phyloP scores from a whole-genome alignment of 495 filamentous ascomycete species.

The Neurospora africana region DNA sequence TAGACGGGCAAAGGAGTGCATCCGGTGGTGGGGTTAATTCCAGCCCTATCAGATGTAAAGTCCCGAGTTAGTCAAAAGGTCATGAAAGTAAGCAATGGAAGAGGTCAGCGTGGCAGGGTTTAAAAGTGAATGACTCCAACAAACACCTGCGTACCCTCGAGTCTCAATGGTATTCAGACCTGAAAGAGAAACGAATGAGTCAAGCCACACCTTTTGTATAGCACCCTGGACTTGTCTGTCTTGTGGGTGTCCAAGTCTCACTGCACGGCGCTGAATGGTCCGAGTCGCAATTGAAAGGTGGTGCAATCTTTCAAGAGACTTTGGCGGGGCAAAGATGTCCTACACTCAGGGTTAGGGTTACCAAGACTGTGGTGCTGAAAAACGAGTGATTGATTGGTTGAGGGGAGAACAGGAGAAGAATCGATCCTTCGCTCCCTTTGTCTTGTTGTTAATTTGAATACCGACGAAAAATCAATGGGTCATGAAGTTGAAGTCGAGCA shows the following conservation, averaged over 20 bases:
- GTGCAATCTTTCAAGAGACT: not conserved
- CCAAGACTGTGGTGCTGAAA: not conserved
- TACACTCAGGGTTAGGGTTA: not conserved
- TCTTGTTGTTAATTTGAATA: not conserved
- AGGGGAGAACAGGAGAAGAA: not conserved
- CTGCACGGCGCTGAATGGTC: not conserved
- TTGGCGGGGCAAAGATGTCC: not conserved
- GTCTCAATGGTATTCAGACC: not conserved
- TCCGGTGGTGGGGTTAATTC: conserved; percentile 6
- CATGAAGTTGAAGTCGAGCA: not conserved
- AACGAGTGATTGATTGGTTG: not conserved
- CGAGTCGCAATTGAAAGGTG: not conserved
- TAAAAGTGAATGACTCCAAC: not conserved
- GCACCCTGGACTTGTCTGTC: not conserved
- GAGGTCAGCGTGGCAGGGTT: conserved; percentile 19
- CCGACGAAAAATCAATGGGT: not conserved
- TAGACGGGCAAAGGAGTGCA: conserved; percentile 14
- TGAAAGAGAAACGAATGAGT: not conserved
- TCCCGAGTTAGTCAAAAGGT: not conserved
- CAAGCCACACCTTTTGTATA: not conserved
- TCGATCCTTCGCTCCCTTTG: not conserved
- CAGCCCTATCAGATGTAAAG: not conserved
- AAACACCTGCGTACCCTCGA: too few relatives aligned
- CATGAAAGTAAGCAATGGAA: not conserved
- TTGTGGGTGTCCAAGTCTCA: not conserved